Percentiles rank a stretch among this genome's conserved stretches.
Conservation (phyloP, 768 basidiomycete species). For the Plicaturopsis crispa region DNA sequence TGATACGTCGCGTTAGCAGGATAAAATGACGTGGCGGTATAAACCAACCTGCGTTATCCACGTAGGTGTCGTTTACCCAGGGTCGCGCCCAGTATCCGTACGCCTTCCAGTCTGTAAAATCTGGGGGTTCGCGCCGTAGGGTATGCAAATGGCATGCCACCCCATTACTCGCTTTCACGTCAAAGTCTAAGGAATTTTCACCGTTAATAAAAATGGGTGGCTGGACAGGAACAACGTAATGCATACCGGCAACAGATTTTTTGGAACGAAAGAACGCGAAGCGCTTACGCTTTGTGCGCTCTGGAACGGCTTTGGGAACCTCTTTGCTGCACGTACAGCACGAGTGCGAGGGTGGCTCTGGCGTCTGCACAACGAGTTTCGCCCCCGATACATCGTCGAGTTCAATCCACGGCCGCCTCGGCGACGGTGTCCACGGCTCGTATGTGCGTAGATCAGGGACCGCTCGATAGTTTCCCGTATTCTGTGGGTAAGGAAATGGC, state of each 20-base stretch:
- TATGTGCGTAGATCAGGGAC: neutral
- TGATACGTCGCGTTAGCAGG: too few species aligned
- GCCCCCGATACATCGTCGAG: neutral
- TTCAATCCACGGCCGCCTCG: neutral
- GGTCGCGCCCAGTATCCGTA: neutral
- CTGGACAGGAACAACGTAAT: too few species aligned
- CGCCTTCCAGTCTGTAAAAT: neutral
- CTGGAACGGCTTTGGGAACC: too few species aligned
- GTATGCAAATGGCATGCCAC: neutral
- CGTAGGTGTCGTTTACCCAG: neutral
- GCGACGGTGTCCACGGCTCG: neutral
- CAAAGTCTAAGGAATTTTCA: neutral
- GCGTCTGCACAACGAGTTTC: too few species aligned
- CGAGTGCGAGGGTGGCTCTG: too few species aligned
- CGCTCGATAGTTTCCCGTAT: neutral
- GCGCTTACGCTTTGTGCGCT: neutral
- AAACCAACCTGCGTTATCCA: neutral
- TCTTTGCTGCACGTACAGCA: too few species aligned
- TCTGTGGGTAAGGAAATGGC: neutral
- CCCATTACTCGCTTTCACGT: neutral
- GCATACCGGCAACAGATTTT: neutral
- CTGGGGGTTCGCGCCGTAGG: neutral
- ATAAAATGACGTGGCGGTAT: too few species aligned
- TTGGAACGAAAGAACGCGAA: neutral
- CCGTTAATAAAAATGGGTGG: too few species aligned